Conservation (phyloP, 106 monocot genomes). For the Phalaenopsis aphrodite region DNA sequence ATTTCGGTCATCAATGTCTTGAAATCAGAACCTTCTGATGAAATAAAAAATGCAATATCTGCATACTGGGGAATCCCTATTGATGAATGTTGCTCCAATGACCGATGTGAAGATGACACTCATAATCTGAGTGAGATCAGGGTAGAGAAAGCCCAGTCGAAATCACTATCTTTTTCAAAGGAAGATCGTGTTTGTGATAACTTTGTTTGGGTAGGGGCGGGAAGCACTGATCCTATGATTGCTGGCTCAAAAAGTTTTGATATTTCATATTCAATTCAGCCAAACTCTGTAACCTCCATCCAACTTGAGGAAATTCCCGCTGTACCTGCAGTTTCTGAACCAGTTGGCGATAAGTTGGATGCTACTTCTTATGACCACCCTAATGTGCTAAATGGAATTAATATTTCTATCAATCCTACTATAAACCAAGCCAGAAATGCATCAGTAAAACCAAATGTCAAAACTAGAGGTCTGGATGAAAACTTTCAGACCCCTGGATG, state of each 20-base stretch:
- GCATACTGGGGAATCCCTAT: conserved; percentile 24
- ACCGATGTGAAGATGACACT: conserved; percentile 6
- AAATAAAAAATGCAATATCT: conserved; percentile 43
- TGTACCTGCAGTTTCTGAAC: conserved; percentile 10
- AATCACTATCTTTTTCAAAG: background rate
- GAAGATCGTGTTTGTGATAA: background rate
- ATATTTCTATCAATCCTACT: conserved; percentile 10
- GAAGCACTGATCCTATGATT: background rate
- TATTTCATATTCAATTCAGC: conserved; percentile 12
- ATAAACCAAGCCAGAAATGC: background rate
- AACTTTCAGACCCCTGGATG: background rate
- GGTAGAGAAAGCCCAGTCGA: background rate
- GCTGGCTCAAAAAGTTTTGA: conserved; percentile 5
- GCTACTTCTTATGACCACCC: conserved; percentile 4
- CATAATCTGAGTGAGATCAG: background rate
- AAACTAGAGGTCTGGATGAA: conserved; percentile 12
- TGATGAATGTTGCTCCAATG: conserved; percentile 8
- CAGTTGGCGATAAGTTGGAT: conserved; percentile 5
- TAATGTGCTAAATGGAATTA: conserved; percentile 8
- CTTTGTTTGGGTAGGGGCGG: background rate
- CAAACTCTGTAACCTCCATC: conserved; percentile 6
- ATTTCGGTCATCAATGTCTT: conserved; percentile 38
- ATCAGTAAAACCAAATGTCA: conserved; percentile 9
- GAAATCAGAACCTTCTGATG: conserved; percentile 27
- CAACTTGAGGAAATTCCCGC: background rate